Conservation (phyloP, 371 early-diverging fungal species). For the Lichtheimia hyalospora region DNA sequence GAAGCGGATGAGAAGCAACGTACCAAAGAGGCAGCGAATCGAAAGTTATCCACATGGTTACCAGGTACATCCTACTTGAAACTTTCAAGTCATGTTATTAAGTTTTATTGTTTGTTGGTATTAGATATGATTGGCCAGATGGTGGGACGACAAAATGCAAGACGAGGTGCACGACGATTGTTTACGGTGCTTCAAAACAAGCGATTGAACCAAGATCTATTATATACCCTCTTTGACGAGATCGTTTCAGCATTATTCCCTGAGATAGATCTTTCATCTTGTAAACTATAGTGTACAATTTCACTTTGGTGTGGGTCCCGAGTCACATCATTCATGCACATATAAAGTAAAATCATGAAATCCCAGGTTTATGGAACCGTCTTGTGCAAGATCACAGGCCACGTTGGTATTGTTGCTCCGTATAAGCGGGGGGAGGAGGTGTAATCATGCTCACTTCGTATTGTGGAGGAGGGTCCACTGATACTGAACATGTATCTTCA, state of each 20-base stretch:
- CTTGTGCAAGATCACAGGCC: too few relatives aligned
- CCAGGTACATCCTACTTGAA: constrained; percentile 42
- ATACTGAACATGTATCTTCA: too few relatives aligned
- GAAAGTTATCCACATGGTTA: constrained; percentile 63
- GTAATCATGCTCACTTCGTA: too few relatives aligned
- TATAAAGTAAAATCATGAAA: too few relatives aligned
- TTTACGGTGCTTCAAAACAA: constrained; percentile 76
- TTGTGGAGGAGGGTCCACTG: too few relatives aligned
- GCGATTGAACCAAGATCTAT: constrained; percentile 74
- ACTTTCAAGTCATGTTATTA: neutral
- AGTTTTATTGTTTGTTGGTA: neutral
- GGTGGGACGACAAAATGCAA: constrained; percentile 84
- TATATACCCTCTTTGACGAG: constrained; percentile 76
- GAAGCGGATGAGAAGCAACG: constrained; percentile 52
- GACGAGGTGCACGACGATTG: constrained; percentile 72
- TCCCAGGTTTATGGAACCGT: too few relatives aligned
- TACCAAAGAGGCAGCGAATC: constrained; percentile 62
- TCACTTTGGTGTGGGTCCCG: too few relatives aligned
- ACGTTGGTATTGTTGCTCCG: too few relatives aligned
- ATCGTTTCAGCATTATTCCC: constrained; percentile 71
- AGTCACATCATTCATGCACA: too few relatives aligned
- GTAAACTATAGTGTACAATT: constrained; percentile 1
- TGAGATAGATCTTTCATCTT: constrained; percentile 33
- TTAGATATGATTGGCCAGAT: constrained; percentile 71
- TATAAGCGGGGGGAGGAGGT: too few relatives aligned